Evolutionary conservation across 306 rosid species (phyloP).

Genomic region (Dalbergia cochinchinensis): DNA sequence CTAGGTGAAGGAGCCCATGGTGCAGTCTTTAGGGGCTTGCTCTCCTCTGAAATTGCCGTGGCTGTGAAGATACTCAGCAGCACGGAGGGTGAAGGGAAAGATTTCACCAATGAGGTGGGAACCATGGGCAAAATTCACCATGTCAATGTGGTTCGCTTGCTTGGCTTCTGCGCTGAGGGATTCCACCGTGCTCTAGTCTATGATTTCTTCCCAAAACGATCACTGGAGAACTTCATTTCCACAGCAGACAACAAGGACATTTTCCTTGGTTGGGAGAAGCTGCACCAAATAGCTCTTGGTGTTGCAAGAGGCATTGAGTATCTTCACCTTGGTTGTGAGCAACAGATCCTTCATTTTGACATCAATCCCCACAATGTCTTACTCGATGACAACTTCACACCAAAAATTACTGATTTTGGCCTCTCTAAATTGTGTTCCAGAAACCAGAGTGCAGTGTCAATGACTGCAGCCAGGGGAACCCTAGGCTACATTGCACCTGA

Average conservation of each 20-base stretch:
- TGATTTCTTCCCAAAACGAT: slow-evolving; percentile 8
- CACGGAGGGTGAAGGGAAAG: slow-evolving; percentile 10
- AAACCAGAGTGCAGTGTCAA: neutral
- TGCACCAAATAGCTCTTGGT: slow-evolving; percentile 27
- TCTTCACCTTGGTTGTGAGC: slow-evolving; percentile 33
- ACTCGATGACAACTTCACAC: neutral
- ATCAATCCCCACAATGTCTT: slow-evolving; percentile 26
- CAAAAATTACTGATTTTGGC: slow-evolving; percentile 26
- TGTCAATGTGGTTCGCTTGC: slow-evolving; percentile 23
- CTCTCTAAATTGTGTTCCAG: slow-evolving; percentile 5
- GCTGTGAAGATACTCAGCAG: slow-evolving; percentile 25
- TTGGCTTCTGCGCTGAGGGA: slow-evolving; percentile 34
- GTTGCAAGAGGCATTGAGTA: slow-evolving; percentile 33
- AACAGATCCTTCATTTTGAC: slow-evolving; percentile 29
- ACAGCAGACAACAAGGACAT: neutral
- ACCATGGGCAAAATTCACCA: slow-evolving; percentile 29
- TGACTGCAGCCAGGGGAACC: slow-evolving; percentile 26
- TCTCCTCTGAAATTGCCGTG: slow-evolving; percentile 11
- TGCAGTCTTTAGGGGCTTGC: neutral
- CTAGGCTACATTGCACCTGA: slow-evolving; percentile 31
- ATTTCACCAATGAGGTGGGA: slow-evolving; percentile 33
- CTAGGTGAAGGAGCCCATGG: slow-evolving; percentile 36
- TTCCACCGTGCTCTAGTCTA: slow-evolving; percentile 27
- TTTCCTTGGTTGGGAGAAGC: slow-evolving; percentile 25
- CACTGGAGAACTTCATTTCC: slow-evolving; percentile 2